These are phyloP conservation scores for Angomonas ambiguus DNA, from an alignment of 208 protist species.

Conservation along the genomic window DNA sequence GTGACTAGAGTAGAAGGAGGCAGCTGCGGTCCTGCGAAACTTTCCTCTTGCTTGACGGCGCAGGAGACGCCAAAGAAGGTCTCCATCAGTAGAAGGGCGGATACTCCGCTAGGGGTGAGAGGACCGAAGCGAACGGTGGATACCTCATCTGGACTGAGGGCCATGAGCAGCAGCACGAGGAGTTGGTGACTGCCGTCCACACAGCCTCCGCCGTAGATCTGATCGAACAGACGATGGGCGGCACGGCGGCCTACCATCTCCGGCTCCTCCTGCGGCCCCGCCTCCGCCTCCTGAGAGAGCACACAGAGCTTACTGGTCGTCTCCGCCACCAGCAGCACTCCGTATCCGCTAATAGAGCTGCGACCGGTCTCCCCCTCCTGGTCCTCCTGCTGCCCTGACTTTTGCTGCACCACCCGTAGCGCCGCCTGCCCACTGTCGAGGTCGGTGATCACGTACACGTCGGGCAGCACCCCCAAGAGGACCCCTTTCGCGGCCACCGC, in stretches of 20 bases:
- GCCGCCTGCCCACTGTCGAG: conserved; percentile 59
- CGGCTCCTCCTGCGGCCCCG: conserved; percentile 57
- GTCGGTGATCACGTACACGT: conserved; percentile 92
- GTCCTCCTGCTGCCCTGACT: not conserved
- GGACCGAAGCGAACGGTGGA: conserved; percentile 88
- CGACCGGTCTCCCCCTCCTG: conserved; percentile 5
- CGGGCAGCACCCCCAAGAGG: conserved; percentile 85
- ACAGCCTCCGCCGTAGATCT: conserved; percentile 84
- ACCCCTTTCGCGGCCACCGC: conserved; percentile 86
- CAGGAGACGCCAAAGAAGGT: conserved; percentile 82
- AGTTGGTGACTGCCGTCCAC: conserved; percentile 90
- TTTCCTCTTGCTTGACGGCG: conserved; percentile 72
- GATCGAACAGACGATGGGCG: conserved; percentile 75
- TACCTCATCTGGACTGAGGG: conserved; percentile 86
- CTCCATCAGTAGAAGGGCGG: conserved; percentile 82
- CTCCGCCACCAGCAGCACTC: conserved; percentile 90
- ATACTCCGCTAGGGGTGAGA: conserved; percentile 58
- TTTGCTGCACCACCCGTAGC: conserved; percentile 16
- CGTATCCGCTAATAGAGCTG: conserved; percentile 74
- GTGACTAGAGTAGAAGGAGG: conserved; percentile 75
- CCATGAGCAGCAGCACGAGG: conserved; percentile 89
- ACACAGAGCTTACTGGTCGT: conserved; percentile 82
- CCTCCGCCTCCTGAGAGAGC: conserved; percentile 81
- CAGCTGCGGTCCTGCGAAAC: conserved; percentile 37
- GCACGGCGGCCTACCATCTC: conserved; percentile 82